A percentile compares a stretch with the other conserved stretches of the same genome.
Evolutionary conservation across 805 yeast species (phyloP).

Genomic region (Hagleromyces aurorensis): DNA sequence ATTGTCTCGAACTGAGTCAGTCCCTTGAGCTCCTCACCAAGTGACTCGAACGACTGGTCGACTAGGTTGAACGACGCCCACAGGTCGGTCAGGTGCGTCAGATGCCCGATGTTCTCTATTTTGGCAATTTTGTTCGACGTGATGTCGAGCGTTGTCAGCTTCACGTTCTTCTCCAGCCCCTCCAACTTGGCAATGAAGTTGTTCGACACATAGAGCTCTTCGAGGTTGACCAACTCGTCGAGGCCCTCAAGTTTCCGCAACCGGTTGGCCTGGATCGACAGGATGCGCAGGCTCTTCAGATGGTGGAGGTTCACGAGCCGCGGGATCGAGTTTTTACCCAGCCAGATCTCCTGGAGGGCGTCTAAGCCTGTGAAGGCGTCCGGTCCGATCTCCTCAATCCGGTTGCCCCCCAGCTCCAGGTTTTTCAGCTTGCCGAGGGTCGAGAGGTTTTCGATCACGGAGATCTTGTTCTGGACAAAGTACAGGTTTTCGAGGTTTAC

Average conservation of each 20-base stretch:
- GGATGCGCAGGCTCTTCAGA: slow-evolving; percentile 55
- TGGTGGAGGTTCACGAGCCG: slow-evolving; percentile 53
- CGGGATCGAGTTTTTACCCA: slow-evolving; percentile 77
- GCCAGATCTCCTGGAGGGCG: slow-evolving; percentile 72
- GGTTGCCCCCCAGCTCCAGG: slow-evolving; percentile 87
- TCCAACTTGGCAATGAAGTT: slow-evolving; percentile 71
- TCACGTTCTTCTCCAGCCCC: slow-evolving; percentile 62
- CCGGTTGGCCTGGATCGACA: slow-evolving; percentile 85
- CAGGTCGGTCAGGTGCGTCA: slow-evolving; percentile 71
- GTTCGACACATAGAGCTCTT: slow-evolving; percentile 83
- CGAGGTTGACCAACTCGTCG: slow-evolving; percentile 60
- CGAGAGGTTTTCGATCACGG: slow-evolving; percentile 59
- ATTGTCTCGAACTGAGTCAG: slow-evolving; percentile 72
- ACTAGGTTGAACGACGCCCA: slow-evolving; percentile 86
- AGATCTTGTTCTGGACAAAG: slow-evolving; percentile 83
- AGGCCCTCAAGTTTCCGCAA: slow-evolving; percentile 75
- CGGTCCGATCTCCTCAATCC: slow-evolving; percentile 37
- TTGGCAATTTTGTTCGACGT: slow-evolving; percentile 63
- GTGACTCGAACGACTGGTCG: slow-evolving; percentile 53
- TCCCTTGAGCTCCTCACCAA: slow-evolving; percentile 55
- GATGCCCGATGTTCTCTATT: slow-evolving; percentile 57
- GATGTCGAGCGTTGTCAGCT: slow-evolving; percentile 69
- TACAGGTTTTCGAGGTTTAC: slow-evolving; percentile 58
- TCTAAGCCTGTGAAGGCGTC: slow-evolving; percentile 44
- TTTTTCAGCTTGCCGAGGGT: slow-evolving; percentile 49